A percentile compares a stretch with the other conserved stretches of the same genome.
phyloP scores from a whole-genome alignment of 176 grass and related monocot species.

The Triticum turgidum region DNA sequence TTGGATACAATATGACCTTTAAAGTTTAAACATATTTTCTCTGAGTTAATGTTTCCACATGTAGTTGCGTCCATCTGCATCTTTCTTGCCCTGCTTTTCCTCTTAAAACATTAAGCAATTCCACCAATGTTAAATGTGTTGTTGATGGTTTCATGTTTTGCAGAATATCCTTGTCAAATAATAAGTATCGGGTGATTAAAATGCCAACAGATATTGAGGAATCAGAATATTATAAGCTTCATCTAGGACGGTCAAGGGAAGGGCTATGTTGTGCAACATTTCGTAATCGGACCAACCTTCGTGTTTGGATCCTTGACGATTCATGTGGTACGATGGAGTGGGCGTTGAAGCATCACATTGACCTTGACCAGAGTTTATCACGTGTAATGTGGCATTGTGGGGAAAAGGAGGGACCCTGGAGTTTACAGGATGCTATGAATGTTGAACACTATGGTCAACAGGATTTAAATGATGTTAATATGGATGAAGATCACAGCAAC shows the following conservation, averaged over 20 bases:
- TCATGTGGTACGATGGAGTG: neutral
- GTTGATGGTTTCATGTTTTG: neutral
- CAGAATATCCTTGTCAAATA: slow-evolving; percentile 12
- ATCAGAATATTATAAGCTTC: neutral
- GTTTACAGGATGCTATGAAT: neutral
- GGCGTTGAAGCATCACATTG: neutral
- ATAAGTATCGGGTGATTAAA: neutral
- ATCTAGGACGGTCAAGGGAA: neutral
- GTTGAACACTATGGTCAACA: neutral
- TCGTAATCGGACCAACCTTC: neutral
- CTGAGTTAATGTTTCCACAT: neutral
- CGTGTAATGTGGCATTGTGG: neutral
- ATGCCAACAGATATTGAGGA: neutral
- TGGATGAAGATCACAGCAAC: neutral
- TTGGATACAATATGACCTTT: neutral
- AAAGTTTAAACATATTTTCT: neutral
- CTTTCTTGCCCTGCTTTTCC: neutral
- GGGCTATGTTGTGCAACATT: neutral
- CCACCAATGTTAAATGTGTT: neutral
- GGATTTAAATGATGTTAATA: neutral
- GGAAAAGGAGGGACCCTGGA: neutral
- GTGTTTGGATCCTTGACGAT: slow-evolving; percentile 15
- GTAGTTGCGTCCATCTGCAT: neutral
- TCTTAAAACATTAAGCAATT: neutral
- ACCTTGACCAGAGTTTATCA: neutral